Evolutionary conservation across 1,284 basidiomycete species (phyloP).

Genomic region (Lentinus polychrous): DNA sequence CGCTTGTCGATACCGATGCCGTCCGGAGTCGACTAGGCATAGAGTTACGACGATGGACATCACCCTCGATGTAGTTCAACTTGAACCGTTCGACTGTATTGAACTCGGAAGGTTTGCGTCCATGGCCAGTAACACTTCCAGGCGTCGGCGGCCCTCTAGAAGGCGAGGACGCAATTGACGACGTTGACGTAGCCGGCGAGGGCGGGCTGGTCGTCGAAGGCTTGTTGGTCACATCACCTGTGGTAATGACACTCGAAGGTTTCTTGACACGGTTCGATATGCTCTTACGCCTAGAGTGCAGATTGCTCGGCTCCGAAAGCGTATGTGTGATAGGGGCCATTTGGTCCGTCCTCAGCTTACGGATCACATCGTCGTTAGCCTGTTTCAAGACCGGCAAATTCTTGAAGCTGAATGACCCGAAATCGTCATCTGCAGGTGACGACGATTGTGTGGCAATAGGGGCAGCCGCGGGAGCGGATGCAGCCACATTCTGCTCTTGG

Average conservation of each 20-base stretch:
- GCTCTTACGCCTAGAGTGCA: constrained; percentile 62
- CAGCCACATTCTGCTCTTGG: constrained; percentile 30
- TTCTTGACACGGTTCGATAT: constrained; percentile 72
- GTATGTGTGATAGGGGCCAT: constrained; percentile 67
- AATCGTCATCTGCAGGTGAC: constrained; percentile 74
- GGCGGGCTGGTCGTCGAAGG: constrained; percentile 61
- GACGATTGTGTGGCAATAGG: constrained; percentile 43
- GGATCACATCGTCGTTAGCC: constrained; percentile 97
- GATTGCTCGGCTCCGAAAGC: constrained; percentile 53
- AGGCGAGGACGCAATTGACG: constrained; percentile 88
- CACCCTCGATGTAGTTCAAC: constrained; percentile 66
- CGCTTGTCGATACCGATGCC: constrained; percentile 75
- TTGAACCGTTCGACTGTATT: constrained; percentile 84
- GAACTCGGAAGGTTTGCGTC: constrained; percentile 79
- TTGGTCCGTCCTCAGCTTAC: constrained; percentile 85
- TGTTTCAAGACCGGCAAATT: constrained; percentile 96
- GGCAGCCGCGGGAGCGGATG: constrained; percentile 36
- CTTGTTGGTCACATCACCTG: constrained; percentile 45
- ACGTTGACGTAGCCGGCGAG: constrained; percentile 89
- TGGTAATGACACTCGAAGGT: constrained; percentile 71
- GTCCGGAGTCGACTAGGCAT: constrained; percentile 85
- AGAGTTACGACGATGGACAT: constrained; percentile 69
- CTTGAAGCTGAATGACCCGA: constrained; percentile 98
- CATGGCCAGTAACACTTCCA: constrained; percentile 53
- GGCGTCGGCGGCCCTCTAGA: constrained; percentile 76